These are phyloP conservation scores for Glycine tomentella DNA, from an alignment of 306 rosid species.

Conservation along the genomic window DNA sequence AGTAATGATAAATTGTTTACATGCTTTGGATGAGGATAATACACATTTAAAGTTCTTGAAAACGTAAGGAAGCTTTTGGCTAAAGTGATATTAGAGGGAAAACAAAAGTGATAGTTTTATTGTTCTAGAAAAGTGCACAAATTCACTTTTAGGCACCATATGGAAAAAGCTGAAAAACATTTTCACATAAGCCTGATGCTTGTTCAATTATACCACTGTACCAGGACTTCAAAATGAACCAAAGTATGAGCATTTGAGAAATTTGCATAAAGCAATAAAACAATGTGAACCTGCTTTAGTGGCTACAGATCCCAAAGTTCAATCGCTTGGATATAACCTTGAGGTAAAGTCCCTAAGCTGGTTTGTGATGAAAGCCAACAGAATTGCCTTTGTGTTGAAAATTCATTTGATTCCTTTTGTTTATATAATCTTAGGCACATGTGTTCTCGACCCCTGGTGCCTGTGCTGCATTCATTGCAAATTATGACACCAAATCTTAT, in stretches of 20 bases:
- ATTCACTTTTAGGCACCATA: slow-evolving; percentile 33
- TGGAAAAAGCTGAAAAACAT: slow-evolving; percentile 7
- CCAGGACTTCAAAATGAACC: slow-evolving; percentile 67
- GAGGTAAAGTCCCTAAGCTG: slow-evolving; percentile 60
- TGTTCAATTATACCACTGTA: slow-evolving; percentile 36
- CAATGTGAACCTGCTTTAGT: slow-evolving; percentile 73
- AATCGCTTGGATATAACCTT: slow-evolving; percentile 62
- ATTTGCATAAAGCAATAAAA: slow-evolving; percentile 73
- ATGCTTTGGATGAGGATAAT: neutral
- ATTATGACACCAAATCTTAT: slow-evolving; percentile 59
- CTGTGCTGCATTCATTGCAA: slow-evolving; percentile 90
- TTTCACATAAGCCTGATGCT: slow-evolving; percentile 37
- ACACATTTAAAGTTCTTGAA: neutral
- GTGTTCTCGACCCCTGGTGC: slow-evolving; percentile 67
- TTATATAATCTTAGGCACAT: slow-evolving; percentile 61
- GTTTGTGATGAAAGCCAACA: slow-evolving; percentile 36
- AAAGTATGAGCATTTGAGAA: slow-evolving; percentile 78
- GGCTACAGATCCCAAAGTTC: slow-evolving; percentile 65
- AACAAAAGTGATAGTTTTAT: neutral
- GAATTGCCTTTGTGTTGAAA: slow-evolving; percentile 3
- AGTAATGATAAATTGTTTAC: slow-evolving; percentile 14
- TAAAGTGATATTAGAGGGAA: neutral
- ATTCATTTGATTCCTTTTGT: slow-evolving; percentile 39
- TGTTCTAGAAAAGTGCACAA: slow-evolving; percentile 5
- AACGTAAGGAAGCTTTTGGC: slow-evolving; percentile 21